Conservation (phyloP, 345 rosid species). For the rapeseed (Brassica napus) region DNA sequence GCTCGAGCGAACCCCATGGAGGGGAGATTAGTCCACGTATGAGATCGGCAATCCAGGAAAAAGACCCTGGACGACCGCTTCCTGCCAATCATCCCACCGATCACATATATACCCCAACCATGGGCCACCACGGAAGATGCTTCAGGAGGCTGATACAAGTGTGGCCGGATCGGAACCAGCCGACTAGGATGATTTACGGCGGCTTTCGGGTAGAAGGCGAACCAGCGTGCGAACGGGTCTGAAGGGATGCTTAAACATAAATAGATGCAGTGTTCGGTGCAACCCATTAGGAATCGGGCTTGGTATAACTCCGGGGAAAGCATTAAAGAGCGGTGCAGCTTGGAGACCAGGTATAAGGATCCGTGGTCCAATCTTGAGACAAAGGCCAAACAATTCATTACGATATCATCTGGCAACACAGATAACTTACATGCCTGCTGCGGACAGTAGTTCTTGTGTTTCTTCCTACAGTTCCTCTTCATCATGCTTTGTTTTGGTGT, state of each 20-base stretch:
- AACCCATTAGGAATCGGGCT: not conserved
- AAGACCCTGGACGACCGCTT: not conserved
- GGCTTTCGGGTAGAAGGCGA: not conserved
- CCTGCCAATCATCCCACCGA: not conserved
- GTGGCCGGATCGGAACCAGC: not conserved
- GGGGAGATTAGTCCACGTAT: not conserved
- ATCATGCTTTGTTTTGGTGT: not conserved
- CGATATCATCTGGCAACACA: not conserved
- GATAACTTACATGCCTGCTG: not conserved
- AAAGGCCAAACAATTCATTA: not conserved
- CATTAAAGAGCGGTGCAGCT: not conserved
- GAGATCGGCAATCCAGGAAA: not conserved
- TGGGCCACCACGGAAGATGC: not conserved
- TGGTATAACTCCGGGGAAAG: not conserved
- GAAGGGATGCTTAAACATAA: not conserved
- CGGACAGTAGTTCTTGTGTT: not conserved
- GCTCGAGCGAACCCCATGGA: not conserved
- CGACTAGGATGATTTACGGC: not conserved
- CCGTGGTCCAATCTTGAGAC: not conserved
- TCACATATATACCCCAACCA: not conserved
- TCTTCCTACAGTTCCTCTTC: not conserved
- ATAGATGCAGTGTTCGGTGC: not conserved
- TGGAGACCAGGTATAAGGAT: not conserved
- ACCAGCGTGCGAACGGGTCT: not conserved
- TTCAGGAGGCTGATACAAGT: not conserved